Evolutionary conservation across 2,329 filamentous ascomycete genomes (phyloP).

Genomic region (Phaeomoniella chlamydospora): DNA sequence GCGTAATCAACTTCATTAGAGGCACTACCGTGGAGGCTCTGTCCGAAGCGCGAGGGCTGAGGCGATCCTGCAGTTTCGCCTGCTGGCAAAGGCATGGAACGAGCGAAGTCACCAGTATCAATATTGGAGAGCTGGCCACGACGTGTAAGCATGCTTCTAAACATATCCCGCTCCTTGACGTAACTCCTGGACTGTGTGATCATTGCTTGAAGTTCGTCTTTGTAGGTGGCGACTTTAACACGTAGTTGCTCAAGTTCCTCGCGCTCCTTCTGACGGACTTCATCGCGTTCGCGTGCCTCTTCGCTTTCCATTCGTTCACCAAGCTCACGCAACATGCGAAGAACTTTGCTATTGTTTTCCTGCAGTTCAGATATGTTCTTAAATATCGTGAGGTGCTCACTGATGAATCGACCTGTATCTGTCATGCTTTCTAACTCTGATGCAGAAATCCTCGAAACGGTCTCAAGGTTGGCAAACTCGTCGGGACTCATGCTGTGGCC

Average conservation of each 20-base stretch:
- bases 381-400: slow-evolving; percentile 78
- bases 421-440: slow-evolving; percentile 64
- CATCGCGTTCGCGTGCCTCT: slow-evolving; percentile 53
- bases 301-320: slow-evolving; percentile 84
- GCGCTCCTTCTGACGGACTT: slow-evolving; percentile 39
- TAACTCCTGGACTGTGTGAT: slow-evolving; percentile 80
- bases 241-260: slow-evolving; percentile 58
- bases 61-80: slow-evolving; percentile 19
- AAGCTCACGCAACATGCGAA: slow-evolving; percentile 70
- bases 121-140: slow-evolving; percentile 45
- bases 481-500: slow-evolving; percentile 62
- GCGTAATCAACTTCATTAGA: slow-evolving; percentile 55
- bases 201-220: slow-evolving; percentile 74
- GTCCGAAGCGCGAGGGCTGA: slow-evolving; percentile 29
- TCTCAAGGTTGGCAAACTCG: slow-evolving; percentile 61
- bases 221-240: slow-evolving; percentile 59
- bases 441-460: slow-evolving; percentile 36
- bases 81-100: slow-evolving; percentile 44
- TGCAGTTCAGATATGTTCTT: slow-evolving; percentile 74
- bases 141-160: slow-evolving; percentile 83
- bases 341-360: slow-evolving; percentile 70
- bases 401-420: slow-evolving; percentile 79
- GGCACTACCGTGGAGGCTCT: slow-evolving; percentile 30
- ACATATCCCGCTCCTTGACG: slow-evolving; percentile 92
- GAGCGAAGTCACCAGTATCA: slow-evolving; percentile 54